Evolutionary conservation across 768 basidiomycete species (phyloP).

Genomic region (Nevesoporus exiguus): DNA sequence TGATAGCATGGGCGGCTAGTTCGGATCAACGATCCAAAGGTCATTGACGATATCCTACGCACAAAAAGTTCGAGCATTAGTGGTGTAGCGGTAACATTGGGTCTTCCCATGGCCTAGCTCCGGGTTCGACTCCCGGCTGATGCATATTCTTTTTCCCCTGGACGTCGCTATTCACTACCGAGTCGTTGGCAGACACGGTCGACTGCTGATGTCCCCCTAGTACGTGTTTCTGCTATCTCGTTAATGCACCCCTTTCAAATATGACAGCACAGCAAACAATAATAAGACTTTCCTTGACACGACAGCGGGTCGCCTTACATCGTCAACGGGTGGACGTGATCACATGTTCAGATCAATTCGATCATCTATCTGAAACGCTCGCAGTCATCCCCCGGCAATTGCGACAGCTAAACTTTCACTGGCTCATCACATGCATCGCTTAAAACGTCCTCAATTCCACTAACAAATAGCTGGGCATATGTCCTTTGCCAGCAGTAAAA

Average conservation of each 20-base stretch:
- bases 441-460: neutral
- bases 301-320: no score
- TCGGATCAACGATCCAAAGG: no score
- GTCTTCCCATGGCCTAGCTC: conserved; percentile 75
- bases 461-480: conserved; percentile 2
- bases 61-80: no score
- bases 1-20: no score
- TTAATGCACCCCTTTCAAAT: neutral
- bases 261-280: neutral
- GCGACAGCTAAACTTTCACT: no score
- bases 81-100: conserved; percentile 88
- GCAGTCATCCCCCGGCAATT: no score
- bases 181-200: neutral
- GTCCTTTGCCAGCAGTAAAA: conserved; percentile 6
- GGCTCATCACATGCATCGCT: neutral
- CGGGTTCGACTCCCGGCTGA: conserved; percentile 59
- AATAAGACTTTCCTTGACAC: no score
- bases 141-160: conserved; percentile 27
- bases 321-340: no score
- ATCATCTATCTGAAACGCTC: no score
- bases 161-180: no score
- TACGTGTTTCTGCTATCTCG: neutral
- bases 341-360: no score
- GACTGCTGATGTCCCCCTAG: neutral
- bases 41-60: no score